phyloP scores from a whole-genome alignment of 306 rosid genomes.

The Vicia faba region DNA sequence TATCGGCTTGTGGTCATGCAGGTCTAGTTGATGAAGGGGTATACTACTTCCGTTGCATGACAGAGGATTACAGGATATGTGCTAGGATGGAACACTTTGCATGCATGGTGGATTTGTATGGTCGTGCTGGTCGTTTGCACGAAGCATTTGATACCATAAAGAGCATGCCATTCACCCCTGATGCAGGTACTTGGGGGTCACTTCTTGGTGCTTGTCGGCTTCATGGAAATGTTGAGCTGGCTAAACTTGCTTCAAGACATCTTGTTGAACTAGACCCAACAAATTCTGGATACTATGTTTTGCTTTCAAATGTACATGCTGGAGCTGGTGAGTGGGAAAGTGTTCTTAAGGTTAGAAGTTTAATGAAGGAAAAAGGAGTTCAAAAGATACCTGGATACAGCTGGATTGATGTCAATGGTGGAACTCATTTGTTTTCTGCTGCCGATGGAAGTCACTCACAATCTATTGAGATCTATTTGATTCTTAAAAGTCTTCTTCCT shows the following conservation, averaged over 20 bases:
- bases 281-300: conserved; percentile 77
- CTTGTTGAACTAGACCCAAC: conserved; percentile 68
- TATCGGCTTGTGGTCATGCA: conserved; percentile 84
- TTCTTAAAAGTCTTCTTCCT: conserved; percentile 60
- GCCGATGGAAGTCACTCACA: conserved; percentile 70
- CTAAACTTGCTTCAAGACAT: conserved; percentile 62
- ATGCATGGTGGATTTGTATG: conserved; percentile 77
- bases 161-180: conserved; percentile 74
- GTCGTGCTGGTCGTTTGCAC: conserved; percentile 65
- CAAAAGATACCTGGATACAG: conserved; percentile 79
- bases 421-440: conserved; percentile 72
- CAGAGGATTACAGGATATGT: conserved; percentile 54
- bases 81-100: conserved; percentile 82
- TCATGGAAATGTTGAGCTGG: conserved; percentile 75
- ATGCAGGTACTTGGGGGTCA: conserved; percentile 89
- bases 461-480: conserved; percentile 55
- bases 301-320: conserved; percentile 75
- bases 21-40: conserved; percentile 68
- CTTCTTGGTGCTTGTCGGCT: conserved; percentile 84
- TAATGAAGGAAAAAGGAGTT: conserved; percentile 75
- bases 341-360: conserved; percentile 62
- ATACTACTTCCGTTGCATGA: conserved; percentile 64
- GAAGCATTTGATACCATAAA: conserved; percentile 74
- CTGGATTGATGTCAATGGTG: conserved; percentile 76
- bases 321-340: conserved; percentile 72